These are phyloP conservation scores for Malus hybrid DNA, from an alignment of 331 rosid genomes.

Conservation along the genomic window DNA sequence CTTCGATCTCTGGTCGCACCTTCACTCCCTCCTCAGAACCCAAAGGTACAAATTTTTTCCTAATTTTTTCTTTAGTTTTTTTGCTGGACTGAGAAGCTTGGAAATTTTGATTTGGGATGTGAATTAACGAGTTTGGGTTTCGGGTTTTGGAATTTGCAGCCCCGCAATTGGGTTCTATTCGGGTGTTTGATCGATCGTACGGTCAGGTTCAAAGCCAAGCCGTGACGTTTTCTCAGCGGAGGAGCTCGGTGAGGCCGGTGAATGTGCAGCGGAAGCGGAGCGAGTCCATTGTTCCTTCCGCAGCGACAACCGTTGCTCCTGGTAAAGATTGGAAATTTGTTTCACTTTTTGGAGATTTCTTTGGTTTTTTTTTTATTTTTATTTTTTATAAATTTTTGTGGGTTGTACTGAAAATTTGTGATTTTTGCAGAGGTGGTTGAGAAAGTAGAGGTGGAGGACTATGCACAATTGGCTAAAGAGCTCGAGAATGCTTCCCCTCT, in stretches of 20 bases:
- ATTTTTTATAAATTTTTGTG: neutral
- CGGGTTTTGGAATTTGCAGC: constrained; percentile 33
- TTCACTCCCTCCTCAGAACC: constrained; percentile 44
- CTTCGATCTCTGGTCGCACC: constrained; percentile 34
- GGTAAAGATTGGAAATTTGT: constrained; percentile 29
- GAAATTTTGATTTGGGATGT: neutral
- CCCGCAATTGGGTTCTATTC: constrained; percentile 32
- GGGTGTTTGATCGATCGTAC: constrained; percentile 24
- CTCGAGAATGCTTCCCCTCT: constrained; percentile 86
- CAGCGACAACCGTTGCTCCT: constrained; percentile 48
- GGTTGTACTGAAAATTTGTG: neutral
- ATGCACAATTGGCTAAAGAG: constrained; percentile 43
- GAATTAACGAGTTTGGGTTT: neutral
- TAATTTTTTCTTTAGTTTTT: neutral
- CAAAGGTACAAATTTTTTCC: constrained; percentile 31
- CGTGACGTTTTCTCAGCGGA: constrained; percentile 29
- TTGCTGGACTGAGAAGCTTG: neutral
- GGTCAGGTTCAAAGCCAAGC: constrained; percentile 11
- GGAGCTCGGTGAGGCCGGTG: constrained; percentile 32
- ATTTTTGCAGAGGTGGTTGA: constrained; percentile 53
- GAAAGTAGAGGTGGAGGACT: constrained; percentile 47
- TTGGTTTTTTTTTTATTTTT: too few species aligned
- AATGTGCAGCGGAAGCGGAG: constrained; percentile 45
- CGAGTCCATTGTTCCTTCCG: constrained; percentile 49
- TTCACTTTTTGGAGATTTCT: neutral